Conservation (phyloP, 2,329 filamentous ascomycete genomes). For the Botryotinia globosa region DNA sequence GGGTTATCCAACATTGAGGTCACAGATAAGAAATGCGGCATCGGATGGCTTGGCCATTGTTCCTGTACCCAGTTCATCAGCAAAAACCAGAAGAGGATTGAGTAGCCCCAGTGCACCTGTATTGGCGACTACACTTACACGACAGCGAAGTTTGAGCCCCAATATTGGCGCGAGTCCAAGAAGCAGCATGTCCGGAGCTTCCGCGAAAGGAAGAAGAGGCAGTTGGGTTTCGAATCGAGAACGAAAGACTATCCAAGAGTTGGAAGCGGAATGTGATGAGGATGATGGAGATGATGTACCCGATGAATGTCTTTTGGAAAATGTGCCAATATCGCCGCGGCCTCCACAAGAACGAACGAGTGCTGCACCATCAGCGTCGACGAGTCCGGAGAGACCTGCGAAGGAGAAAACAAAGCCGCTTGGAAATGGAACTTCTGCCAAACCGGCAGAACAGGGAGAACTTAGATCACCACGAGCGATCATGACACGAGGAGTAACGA, state of each 20-base stretch:
- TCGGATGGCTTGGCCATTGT: constrained; percentile 35
- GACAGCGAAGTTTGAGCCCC: constrained; percentile 37
- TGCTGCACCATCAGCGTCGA: constrained; percentile 48
- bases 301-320: constrained; percentile 75
- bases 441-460: constrained; percentile 58
- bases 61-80: constrained; percentile 28
- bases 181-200: constrained; percentile 31
- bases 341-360: constrained; percentile 56
- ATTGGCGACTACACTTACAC: constrained; percentile 29
- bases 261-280: constrained; percentile 73
- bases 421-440: constrained; percentile 62
- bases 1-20: constrained; percentile 30
- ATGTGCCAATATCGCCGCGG: constrained; percentile 77
- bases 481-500: constrained; percentile 37
- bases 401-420: constrained; percentile 35
- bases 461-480: constrained; percentile 46
- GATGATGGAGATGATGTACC: constrained; percentile 77
- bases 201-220: constrained; percentile 30
- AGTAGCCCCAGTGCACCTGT: constrained; percentile 30
- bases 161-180: constrained; percentile 25
- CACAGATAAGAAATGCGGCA: constrained; percentile 32
- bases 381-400: constrained; percentile 34
- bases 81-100: constrained; percentile 28
- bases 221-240: constrained; percentile 69
- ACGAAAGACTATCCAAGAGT: constrained; percentile 65